Evolutionary conservation across 2,329 filamentous ascomycete genomes (phyloP), one percentile per base, ranked within the genome.

Genomic region (Penicillium sp.): DNA sequence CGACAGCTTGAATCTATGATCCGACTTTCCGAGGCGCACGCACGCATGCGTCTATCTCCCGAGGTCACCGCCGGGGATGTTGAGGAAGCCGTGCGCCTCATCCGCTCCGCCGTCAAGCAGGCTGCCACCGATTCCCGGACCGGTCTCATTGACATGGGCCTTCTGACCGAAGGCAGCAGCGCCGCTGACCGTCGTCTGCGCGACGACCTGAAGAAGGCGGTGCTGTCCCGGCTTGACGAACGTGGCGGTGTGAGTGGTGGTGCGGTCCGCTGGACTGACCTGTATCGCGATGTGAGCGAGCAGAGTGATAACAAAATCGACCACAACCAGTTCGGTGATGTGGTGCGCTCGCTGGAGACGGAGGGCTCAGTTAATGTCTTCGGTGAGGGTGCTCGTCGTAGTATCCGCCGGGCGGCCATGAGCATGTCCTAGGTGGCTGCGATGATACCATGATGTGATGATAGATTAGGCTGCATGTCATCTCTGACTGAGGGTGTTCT

Each of bases 1-100:
- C 82, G 93, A 65, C 93, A 98, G 71, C 78, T 98, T 6, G 94
- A 98, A 72, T 93, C 86, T 40, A 98, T 98, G 94, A 97, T 98
- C 65, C 91, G 93, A 54, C 84, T 98, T 3, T 75, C 90, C 1
- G 93, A 98, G 74, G 93, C 90, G 0, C 94, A 98, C 70, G 94
- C 93, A 43, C 96, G 96, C 71, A 98, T 98, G 94, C 86, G 93
- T 4, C 80, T 98, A 5, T 81, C 85, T 0, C 68, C 76, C 3
- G 80, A 77, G 13, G 93, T 98, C 37, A 89, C 87, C 0, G 81
- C 79, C 26, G 79, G 80, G 43, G 94, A 98, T 63, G 94, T 98
- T 6, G 74, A 82, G 43, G 93, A 98, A 73, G 90, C 93, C 0
- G 88, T 95, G 41, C 85, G 93, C 10, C 77, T 98, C 37, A 98